Conservation (phyloP, 2,329 filamentous ascomycete species). For the Ceratocystiopsis minuta region DNA sequence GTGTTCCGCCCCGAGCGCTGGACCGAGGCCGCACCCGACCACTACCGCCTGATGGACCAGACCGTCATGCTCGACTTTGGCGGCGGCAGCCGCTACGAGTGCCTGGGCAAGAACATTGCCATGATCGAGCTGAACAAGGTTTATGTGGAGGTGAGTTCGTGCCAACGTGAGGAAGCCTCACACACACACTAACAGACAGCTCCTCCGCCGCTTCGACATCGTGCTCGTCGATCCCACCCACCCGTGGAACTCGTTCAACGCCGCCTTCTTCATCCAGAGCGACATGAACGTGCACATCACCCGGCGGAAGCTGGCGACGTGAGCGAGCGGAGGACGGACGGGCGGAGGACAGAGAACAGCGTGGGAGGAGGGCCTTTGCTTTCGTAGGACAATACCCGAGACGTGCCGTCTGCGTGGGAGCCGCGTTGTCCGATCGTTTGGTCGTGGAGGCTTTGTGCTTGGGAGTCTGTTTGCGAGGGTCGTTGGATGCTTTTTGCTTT, state of each 20-base stretch:
- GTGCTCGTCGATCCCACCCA: slow-evolving; percentile 12
- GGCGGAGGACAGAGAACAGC: no score
- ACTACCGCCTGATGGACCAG: slow-evolving; percentile 11
- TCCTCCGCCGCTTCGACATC: slow-evolving; percentile 13
- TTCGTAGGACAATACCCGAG: no score
- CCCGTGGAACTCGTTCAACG: slow-evolving; percentile 16
- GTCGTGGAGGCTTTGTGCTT: no score
- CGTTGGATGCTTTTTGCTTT: no score
- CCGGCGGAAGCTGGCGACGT: not conserved
- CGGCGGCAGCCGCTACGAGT: slow-evolving; percentile 18
- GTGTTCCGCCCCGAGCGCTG: slow-evolving; percentile 28
- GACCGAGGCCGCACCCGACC: slow-evolving; percentile 17
- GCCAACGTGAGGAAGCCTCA: not conserved
- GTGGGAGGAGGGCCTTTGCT: no score
- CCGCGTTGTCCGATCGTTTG: no score
- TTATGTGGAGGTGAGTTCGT: slow-evolving; percentile 8
- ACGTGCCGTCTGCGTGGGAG: no score
- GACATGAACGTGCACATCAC: slow-evolving; percentile 7
- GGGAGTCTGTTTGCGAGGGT: no score
- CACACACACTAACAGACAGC: slow-evolving; percentile 5
- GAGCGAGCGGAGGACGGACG: no score
- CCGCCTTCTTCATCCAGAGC: slow-evolving; percentile 7
- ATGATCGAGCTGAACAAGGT: slow-evolving; percentile 23
- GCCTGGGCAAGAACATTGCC: slow-evolving; percentile 24
- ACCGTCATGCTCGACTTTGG: slow-evolving; percentile 22